Evolutionary conservation across 169 alveolate genomes (phyloP), one percentile per base, ranked within the genome.

Genomic region (Theileria sp.): DNA sequence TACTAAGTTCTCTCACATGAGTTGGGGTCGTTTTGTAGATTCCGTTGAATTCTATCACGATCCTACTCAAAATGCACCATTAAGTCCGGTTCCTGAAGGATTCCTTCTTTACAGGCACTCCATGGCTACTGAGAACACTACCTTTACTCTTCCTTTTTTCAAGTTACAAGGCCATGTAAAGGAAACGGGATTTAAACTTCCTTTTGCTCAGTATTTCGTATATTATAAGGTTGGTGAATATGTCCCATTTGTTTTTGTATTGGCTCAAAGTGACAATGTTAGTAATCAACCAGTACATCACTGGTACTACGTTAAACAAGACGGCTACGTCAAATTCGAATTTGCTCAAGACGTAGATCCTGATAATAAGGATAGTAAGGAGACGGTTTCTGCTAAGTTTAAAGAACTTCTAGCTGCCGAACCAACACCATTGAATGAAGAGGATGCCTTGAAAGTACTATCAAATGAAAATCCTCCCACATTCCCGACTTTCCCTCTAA

Each of bases 1-100:
- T 15, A 66, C 75, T 21, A 66, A 66, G 75, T 66, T 66, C 75
- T 36, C 75, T 19, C 75, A 66, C 58, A 7, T 66, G 75, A 66
- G 64, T 25, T 26, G 26, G 51, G 75, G 75, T 5, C 51, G 58
- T 21, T 44, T 66, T 15, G 51, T 66, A 38, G 75, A 66, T 21
- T 28, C 58, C 5, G 58, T 44, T 36, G 58, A 66, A 54, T 66
- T 36, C 25, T 17, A 9, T 8, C 67, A 58, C 67, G 67, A 58
- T 25, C 75, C 75, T 19, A 38, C 75, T n/a, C 15, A 65, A 36
- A 66, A n/a, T 25, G 32, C 26, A 19, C 54, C 54, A 7, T 13
- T 44, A 44, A 66, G 58, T 25, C 61, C 75, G 0, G 75, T 66
- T 28, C 75, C 75, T 21, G 58, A 66, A 38, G 75, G 58, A 5